phyloP scores from a whole-genome alignment of 208 protist species.

The Porcisia hertigi region DNA sequence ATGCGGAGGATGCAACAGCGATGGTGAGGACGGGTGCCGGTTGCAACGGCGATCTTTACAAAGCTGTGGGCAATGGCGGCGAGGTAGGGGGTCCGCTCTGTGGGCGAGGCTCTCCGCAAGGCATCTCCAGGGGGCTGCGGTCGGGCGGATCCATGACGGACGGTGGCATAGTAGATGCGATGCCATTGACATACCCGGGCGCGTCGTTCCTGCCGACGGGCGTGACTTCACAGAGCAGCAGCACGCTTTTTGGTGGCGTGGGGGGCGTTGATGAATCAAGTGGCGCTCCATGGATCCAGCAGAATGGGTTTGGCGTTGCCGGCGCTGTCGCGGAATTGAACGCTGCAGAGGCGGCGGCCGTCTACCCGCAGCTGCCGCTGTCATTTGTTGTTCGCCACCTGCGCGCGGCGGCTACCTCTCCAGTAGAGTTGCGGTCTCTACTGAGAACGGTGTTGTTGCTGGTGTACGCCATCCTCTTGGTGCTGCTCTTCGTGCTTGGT shows the following conservation, averaged over 20 bases:
- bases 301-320: not conserved
- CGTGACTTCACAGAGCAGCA: too few species aligned
- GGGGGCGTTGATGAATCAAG: not conserved
- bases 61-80: not conserved
- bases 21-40: conserved; percentile 11
- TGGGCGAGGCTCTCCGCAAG: too few species aligned
- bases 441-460: not conserved
- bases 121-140: too few species aligned
- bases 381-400: conserved; percentile 32
- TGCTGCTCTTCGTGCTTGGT: not conserved
- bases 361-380: conserved; percentile 48
- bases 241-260: too few species aligned
- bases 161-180: too few species aligned
- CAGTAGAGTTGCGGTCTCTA: not conserved
- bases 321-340: conserved; percentile 12
- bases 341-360: conserved; percentile 27
- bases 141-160: too few species aligned
- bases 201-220: too few species aligned
- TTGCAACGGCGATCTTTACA: not conserved
- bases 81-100: not conserved
- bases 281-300: not conserved
- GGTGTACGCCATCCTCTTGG: not conserved
- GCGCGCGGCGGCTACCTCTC: conserved; percentile 14
- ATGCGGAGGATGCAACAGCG: conserved; percentile 14
- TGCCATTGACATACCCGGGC: too few species aligned